Conservation (phyloP, 352 stramenopile species). For the Globisporangium emineosum region DNA sequence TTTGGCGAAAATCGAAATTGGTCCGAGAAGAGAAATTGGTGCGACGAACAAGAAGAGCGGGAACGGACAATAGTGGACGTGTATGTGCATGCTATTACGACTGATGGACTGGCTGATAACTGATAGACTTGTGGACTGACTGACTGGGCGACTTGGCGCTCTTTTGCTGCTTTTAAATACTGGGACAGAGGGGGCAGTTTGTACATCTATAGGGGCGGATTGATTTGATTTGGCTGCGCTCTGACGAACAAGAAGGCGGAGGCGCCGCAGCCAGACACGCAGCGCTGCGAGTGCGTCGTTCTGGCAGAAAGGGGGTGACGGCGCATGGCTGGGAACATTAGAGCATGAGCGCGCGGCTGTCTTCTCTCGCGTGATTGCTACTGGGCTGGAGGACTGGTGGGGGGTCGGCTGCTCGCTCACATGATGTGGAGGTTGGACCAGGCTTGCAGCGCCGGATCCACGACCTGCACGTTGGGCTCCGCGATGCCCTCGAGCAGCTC, state of each 20-base stretch:
- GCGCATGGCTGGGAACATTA: neutral
- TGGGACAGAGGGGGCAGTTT: slow-evolving; percentile 5
- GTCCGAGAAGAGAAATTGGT: neutral
- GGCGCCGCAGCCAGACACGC: neutral
- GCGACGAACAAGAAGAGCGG: neutral
- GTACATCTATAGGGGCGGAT: slow-evolving; percentile 6
- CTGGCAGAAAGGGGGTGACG: neutral
- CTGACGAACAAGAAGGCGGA: neutral
- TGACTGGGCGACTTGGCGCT: neutral
- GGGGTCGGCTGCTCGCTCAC: slow-evolving; percentile 18
- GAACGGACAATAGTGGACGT: neutral
- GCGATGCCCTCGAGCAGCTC: slow-evolving; percentile 77
- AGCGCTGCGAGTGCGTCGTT: neutral
- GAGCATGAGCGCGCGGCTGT: neutral
- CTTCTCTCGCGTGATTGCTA: neutral
- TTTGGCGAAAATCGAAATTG: neutral
- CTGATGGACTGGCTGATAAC: neutral
- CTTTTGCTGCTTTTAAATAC: slow-evolving; percentile 20
- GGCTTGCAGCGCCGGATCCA: slow-evolving; percentile 56
- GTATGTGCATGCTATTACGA: neutral
- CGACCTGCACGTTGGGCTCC: slow-evolving; percentile 31
- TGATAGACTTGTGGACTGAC: neutral
- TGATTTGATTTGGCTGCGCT: neutral
- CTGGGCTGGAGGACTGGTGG: neutral
- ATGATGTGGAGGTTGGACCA: slow-evolving; percentile 79